Conservation (phyloP, 768 basidiomycete genomes). For the Suillus americanus region DNA sequence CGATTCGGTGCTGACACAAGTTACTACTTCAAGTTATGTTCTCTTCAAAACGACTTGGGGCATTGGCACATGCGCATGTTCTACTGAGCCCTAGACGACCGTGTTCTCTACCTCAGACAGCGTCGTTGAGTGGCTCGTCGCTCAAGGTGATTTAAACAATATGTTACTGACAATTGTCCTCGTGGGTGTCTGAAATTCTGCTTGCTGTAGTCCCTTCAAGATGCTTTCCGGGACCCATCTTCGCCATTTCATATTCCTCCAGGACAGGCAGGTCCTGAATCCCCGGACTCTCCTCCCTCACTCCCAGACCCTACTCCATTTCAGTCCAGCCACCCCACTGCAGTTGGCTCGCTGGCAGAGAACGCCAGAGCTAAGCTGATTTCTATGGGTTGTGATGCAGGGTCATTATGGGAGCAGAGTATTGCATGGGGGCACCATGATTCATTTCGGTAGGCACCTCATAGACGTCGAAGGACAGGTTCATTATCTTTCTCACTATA, state of each 20-base stretch:
- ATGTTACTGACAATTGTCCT: neutral
- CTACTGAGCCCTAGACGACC: neutral
- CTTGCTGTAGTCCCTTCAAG: slow-evolving; percentile 52
- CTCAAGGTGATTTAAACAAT: slow-evolving; percentile 21
- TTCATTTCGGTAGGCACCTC: slow-evolving; percentile 62
- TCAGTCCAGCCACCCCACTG: neutral
- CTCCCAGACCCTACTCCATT: neutral
- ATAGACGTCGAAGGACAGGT: too few species aligned
- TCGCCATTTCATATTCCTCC: slow-evolving; percentile 68
- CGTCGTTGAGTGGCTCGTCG: slow-evolving; percentile 23
- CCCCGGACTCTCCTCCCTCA: slow-evolving; percentile 45
- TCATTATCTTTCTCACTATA: slow-evolving; percentile 23
- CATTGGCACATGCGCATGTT: neutral
- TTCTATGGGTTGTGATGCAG: slow-evolving; percentile 54
- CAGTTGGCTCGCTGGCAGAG: slow-evolving; percentile 20
- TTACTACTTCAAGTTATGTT: neutral
- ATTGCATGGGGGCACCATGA: slow-evolving; percentile 84
- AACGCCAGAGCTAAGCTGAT: slow-evolving; percentile 45
- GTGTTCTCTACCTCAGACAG: neutral
- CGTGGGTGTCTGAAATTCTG: neutral
- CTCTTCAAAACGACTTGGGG: neutral
- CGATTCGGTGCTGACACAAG: neutral
- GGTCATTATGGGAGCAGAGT: slow-evolving; percentile 74
- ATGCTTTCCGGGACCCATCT: slow-evolving; percentile 58
- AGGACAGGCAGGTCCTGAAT: slow-evolving; percentile 57